Evolutionary conservation across 768 basidiomycete genomes (phyloP).

Genomic region (Trametes cingulata): DNA sequence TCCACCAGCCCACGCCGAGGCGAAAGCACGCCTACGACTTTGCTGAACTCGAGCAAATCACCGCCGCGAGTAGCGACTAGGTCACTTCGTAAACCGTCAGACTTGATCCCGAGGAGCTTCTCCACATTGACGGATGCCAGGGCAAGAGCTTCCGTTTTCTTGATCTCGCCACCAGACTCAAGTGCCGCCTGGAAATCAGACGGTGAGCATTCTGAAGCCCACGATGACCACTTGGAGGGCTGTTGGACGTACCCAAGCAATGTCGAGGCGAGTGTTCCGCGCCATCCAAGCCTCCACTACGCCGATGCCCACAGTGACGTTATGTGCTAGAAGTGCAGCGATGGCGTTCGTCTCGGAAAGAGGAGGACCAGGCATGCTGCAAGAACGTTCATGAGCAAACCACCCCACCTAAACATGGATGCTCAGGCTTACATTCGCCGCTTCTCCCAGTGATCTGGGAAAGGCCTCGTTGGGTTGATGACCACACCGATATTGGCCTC

Average conservation of each 20-base stretch:
- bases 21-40: slow-evolving; percentile 39
- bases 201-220: background rate
- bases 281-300: slow-evolving; percentile 68
- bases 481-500: slow-evolving; percentile 71
- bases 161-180: slow-evolving; percentile 40
- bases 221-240: no score
- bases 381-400: background rate
- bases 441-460: slow-evolving; percentile 71
- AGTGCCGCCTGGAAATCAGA: slow-evolving; percentile 38
- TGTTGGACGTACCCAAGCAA: slow-evolving; percentile 64
- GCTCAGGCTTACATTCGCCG: slow-evolving; percentile 55
- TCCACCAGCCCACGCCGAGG: slow-evolving; percentile 24
- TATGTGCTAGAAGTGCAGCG: slow-evolving; percentile 58
- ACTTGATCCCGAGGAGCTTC: slow-evolving; percentile 35
- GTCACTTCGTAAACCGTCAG: slow-evolving; percentile 19
- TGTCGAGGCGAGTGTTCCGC: slow-evolving; percentile 77
- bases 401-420: background rate
- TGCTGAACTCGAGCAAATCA: slow-evolving; percentile 39
- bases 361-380: slow-evolving; percentile 72
- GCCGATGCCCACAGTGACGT: slow-evolving; percentile 74
- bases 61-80: slow-evolving; percentile 35
- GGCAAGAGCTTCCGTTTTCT: slow-evolving; percentile 39
- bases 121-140: slow-evolving; percentile 44
- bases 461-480: slow-evolving; percentile 63
- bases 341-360: slow-evolving; percentile 60